Percentiles rank a stretch among this genome's conserved stretches.
Conservation (phyloP, 148 eudicot species). For the Hydrangea macrophylla region DNA sequence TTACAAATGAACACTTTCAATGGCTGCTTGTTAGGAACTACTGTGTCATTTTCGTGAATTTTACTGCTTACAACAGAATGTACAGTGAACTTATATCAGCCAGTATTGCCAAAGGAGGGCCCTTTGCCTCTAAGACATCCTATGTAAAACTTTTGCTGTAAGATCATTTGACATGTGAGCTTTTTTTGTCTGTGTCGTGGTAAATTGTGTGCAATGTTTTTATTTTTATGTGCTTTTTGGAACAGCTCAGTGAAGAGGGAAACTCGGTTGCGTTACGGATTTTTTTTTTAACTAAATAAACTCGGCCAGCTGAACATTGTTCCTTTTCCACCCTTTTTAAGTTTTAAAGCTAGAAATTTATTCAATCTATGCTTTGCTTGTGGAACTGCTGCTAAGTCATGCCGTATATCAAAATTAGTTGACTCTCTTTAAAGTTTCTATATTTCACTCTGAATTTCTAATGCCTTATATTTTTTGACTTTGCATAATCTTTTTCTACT, state of each 20-base stretch:
- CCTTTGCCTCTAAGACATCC: constrained; percentile 77
- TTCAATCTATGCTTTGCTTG: too few relatives aligned
- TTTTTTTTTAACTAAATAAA: too few relatives aligned
- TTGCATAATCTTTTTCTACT: not conserved
- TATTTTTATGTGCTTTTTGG: constrained; percentile 15
- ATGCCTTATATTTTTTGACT: not conserved
- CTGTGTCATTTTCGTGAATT: not conserved
- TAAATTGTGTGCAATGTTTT: not conserved
- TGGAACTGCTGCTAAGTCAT: too few relatives aligned
- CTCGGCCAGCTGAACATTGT: not conserved
- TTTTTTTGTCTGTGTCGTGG: not conserved
- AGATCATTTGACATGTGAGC: too few relatives aligned
- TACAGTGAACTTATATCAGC: constrained; percentile 96
- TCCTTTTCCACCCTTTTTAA: too few relatives aligned
- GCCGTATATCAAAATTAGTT: too few relatives aligned
- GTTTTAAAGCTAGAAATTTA: too few relatives aligned
- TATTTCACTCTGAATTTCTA: not conserved
- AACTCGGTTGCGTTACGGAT: constrained; percentile 21
- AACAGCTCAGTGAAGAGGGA: constrained; percentile 95
- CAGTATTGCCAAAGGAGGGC: constrained; percentile 84
- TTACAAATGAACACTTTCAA: not conserved
- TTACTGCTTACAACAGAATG: constrained; percentile 60
- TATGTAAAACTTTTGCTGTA: constrained; percentile 93
- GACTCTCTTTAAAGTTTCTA: too few relatives aligned
- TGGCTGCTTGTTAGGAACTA: not conserved